Base-by-base conservation (phyloP, 2,329 filamentous ascomycete species). In the Proliferodiscus dingleyae region DNA sequence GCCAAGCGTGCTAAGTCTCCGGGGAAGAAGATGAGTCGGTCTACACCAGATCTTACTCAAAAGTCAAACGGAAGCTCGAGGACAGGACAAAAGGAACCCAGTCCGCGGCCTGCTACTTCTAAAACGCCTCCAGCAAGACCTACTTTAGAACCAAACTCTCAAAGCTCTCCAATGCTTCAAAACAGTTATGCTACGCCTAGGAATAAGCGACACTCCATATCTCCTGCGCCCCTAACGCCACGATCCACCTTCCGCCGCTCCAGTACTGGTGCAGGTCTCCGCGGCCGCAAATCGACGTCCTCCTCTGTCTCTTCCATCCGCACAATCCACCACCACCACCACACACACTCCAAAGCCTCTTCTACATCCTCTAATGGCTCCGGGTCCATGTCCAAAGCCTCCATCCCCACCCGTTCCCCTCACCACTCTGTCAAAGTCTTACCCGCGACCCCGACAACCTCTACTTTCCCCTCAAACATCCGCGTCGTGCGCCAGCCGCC, bases 341-440 rank as follows among this genome's bases (percentile, higher is more conserved):
- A 93, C 63, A 83, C 85, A 1, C 91, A 96, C 64, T 95, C 89
- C 18, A 97, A 97, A 67, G 89, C 93, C 0, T 95, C 88, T 0
- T 96, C 89, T 0, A 93, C 89, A 1, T 95, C 89, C 34, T 95
- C 86, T 4, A 85, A 83, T 49, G 83, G 81, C 18, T 84, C 85
- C 0, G 81, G 85, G 3, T 83, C 84, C 0, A 80, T 82, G 15
- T 85, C 85, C 28, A 85, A 83, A 60, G 84, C 79, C 13, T 81
- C 79, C 1, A 70, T 80, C 69, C 77, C 28, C 77, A 78, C 11
- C 18, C 81, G 87, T 19, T 90, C 85, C 3, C 91, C 93, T 1
- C 89, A 96, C 63, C 80, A 88, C 55, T 95, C 88, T 0, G 85
- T 97, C 58, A 97, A 97, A 68, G 86, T 97, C n/a, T 79, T 97